phyloP scores from a whole-genome alignment of 2,329 filamentous ascomycete genomes.

The Aspergillus piperis region DNA sequence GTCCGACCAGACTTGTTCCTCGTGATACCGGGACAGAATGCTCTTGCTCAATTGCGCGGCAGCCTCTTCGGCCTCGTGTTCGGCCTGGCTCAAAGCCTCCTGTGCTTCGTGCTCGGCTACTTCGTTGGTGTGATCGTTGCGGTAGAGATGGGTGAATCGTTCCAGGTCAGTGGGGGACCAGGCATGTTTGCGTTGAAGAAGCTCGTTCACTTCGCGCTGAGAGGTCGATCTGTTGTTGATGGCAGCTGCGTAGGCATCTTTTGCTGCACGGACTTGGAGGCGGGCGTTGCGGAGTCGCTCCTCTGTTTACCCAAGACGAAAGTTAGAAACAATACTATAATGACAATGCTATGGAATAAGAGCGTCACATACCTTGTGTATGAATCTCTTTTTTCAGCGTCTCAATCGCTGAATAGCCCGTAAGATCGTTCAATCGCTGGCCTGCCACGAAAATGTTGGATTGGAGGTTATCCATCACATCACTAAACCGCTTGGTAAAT shows the following conservation, averaged over 20 bases:
- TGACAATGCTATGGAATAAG: not conserved
- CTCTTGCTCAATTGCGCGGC: conserved; percentile 73
- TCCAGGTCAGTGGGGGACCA: conserved; percentile 89
- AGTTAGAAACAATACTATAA: conserved; percentile 7
- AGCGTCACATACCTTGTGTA: conserved; percentile 53
- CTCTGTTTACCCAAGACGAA: conserved; percentile 42
- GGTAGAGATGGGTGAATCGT: conserved; percentile 89
- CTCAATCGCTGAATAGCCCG: conserved; percentile 91
- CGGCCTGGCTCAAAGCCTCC: conserved; percentile 70
- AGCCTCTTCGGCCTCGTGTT: conserved; percentile 77
- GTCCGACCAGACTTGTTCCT: conserved; percentile 99
- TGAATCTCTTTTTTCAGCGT: conserved; percentile 77
- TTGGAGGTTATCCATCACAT: conserved; percentile 86
- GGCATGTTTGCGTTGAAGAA: conserved; percentile 89
- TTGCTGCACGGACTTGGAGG: conserved; percentile 67
- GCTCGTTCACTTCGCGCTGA: conserved; percentile 91
- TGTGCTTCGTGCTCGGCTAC: conserved; percentile 74
- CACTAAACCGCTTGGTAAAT: conserved; percentile 62
- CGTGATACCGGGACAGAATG: conserved; percentile 90
- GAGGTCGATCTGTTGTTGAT: conserved; percentile 81
- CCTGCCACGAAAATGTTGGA: conserved; percentile 81
- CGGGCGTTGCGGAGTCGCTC: conserved; percentile 58
- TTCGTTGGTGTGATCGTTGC: conserved; percentile 90
- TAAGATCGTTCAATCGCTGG: conserved; percentile 88
- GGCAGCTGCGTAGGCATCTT: conserved; percentile 77